Percentiles rank a stretch among this genome's conserved stretches.
Conservation (phyloP, 805 yeast species). For the Schwanniomyces occidentalis region DNA sequence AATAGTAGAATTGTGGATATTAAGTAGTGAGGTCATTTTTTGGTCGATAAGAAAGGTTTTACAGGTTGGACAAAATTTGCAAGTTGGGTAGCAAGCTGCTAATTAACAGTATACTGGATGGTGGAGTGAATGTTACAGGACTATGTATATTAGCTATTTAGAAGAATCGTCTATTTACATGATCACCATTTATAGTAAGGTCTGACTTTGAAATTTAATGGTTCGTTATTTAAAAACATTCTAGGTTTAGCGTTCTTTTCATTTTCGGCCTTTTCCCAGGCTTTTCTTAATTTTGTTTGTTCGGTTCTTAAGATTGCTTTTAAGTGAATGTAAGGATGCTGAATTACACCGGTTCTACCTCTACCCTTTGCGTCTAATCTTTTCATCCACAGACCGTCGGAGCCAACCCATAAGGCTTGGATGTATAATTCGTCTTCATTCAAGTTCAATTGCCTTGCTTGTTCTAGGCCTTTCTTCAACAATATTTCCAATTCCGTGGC, state of each 20-base stretch:
- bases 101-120: no score
- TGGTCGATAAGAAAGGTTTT: conserved; percentile 7
- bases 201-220: conserved; percentile 42
- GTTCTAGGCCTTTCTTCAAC: conserved; percentile 68
- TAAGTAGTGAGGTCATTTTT: conserved; percentile 5
- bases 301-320: conserved; percentile 72
- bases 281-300: conserved; percentile 60
- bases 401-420: conserved; percentile 86
- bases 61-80: conserved; percentile 1
- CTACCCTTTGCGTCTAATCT: conserved; percentile 84
- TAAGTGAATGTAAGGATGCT: conserved; percentile 77
- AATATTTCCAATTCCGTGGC: conserved; percentile 77
- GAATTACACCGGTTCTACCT: conserved; percentile 81
- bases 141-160: conserved; percentile 4
- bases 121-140: no score
- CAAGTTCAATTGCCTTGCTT: conserved; percentile 61
- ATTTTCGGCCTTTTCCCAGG: conserved; percentile 56
- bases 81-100: no score
- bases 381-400: conserved; percentile 74
- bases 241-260: conserved; percentile 53
- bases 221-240: conserved; percentile 45
- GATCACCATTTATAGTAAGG: conserved; percentile 44
- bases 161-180: conserved; percentile 8
- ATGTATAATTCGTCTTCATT: conserved; percentile 65
- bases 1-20: background rate